Conservation (phyloP, 2,329 filamentous ascomycete genomes). For the Fusarium pininemorale region DNA sequence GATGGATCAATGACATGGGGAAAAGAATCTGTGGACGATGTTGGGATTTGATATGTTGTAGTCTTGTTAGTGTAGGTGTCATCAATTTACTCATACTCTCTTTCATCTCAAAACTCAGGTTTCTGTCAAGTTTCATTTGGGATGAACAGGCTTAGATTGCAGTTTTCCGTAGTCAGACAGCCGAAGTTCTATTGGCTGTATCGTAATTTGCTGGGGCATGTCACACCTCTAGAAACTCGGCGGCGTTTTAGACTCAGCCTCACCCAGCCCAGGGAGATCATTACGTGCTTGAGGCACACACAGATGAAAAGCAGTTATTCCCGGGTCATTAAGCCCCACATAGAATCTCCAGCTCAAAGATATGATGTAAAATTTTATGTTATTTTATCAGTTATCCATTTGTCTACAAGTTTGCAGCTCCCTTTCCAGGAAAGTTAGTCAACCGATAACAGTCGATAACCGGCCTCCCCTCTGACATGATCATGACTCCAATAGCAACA, state of each 20-base stretch:
- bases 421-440: constrained; percentile 32
- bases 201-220: not conserved
- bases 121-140: not conserved
- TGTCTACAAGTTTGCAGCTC: constrained; percentile 3
- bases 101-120: not conserved
- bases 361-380: not conserved
- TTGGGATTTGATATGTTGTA: too few relatives aligned
- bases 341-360: not conserved
- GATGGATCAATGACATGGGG: not conserved
- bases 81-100: not conserved
- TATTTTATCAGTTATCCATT: not conserved
- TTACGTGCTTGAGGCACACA: not conserved
- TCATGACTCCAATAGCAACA: constrained; percentile 28
- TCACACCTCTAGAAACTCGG: not conserved
- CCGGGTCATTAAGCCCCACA: not conserved
- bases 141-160: not conserved
- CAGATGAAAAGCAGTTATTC: not conserved
- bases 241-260: not conserved
- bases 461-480: constrained; percentile 25
- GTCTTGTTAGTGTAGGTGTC: not conserved
- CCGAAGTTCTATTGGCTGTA: not conserved
- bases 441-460: constrained; percentile 36
- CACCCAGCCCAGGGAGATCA: not conserved
- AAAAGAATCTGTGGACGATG: not conserved
- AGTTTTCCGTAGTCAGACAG: not conserved